Evolutionary conservation across 164 flowering plant species (phyloP).

Genomic region (Sedum album): DNA sequence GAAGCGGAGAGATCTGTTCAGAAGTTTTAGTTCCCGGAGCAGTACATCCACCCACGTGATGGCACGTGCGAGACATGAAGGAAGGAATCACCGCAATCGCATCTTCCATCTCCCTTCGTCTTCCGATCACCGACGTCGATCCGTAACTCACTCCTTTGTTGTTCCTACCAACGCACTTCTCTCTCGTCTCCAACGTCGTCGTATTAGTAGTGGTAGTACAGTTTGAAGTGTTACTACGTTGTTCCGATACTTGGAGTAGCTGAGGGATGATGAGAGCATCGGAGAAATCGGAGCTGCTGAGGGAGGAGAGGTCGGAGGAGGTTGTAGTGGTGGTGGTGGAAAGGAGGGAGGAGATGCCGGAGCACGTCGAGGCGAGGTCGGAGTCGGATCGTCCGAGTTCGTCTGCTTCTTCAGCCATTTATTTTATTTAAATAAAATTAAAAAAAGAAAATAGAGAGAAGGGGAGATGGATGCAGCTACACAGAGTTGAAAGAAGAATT

Average conservation of each 20-base stretch:
- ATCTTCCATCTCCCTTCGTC: slow-evolving; percentile 77
- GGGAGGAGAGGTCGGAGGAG: slow-evolving; percentile 22
- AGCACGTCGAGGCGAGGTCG: slow-evolving; percentile 19
- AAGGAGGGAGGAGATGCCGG: slow-evolving; percentile 16
- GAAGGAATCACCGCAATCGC: slow-evolving; percentile 47
- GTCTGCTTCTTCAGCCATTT: slow-evolving; percentile 14
- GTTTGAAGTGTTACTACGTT: too few species aligned
- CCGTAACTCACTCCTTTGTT: slow-evolving; percentile 47
- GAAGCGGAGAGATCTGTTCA: slow-evolving; percentile 39
- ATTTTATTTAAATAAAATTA: neutral
- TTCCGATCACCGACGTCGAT: slow-evolving; percentile 41
- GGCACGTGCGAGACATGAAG: slow-evolving; percentile 42
- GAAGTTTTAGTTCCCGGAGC: slow-evolving; percentile 40
- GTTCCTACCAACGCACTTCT: slow-evolving; percentile 43
- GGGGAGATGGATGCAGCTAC: neutral
- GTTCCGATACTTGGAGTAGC: neutral
- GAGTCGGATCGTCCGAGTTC: slow-evolving; percentile 19
- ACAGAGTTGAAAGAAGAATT: neutral
- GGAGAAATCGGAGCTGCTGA: slow-evolving; percentile 27
- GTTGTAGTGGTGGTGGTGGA: slow-evolving; percentile 15
- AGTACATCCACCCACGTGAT: slow-evolving; percentile 52
- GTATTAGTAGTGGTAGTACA: neutral
- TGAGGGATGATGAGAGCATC: slow-evolving; percentile 3
- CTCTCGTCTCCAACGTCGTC: slow-evolving; percentile 14
- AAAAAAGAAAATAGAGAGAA: neutral